Conservation (phyloP, 1,284 basidiomycete species). For the Cutaneotrichosporon dermatis region DNA sequence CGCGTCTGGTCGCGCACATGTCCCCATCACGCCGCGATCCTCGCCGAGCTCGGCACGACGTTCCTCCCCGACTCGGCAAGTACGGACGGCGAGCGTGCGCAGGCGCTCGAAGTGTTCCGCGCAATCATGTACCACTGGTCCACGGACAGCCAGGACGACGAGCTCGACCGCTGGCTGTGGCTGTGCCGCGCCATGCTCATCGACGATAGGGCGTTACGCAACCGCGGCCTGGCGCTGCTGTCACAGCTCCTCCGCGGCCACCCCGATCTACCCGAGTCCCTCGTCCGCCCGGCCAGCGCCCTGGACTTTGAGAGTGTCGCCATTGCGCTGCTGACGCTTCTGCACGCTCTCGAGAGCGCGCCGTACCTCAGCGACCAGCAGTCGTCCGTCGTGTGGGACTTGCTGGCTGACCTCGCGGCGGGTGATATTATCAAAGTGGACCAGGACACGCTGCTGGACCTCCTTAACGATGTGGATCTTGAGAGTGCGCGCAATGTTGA, state of each 20-base stretch:
- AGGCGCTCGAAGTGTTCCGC: slow-evolving; percentile 43
- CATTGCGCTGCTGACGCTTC: slow-evolving; percentile 27
- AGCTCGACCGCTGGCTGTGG: slow-evolving; percentile 42
- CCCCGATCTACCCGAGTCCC: slow-evolving; percentile 23
- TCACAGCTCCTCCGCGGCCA: slow-evolving; percentile 32
- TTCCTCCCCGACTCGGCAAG: slow-evolving; percentile 32
- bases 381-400: slow-evolving; percentile 16
- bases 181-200: slow-evolving; percentile 34
- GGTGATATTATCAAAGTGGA: slow-evolving; percentile 32
- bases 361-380: slow-evolving; percentile 23
- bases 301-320: slow-evolving; percentile 30
- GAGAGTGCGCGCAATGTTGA: slow-evolving; percentile 24
- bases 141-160: slow-evolving; percentile 38
- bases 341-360: slow-evolving; percentile 28
- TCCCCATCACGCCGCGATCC: slow-evolving; percentile 41
- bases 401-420: slow-evolving; percentile 27
- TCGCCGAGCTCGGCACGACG: slow-evolving; percentile 39
- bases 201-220: slow-evolving; percentile 32
- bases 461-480: slow-evolving; percentile 13
- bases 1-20: slow-evolving; percentile 41
- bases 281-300: slow-evolving; percentile 25
- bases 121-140: slow-evolving; percentile 40
- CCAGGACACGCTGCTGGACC: slow-evolving; percentile 16
- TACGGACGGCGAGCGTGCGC: slow-evolving; percentile 36
- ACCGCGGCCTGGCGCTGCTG: slow-evolving; percentile 35